Conservation (phyloP, 75 land plant species). For the Adiantum capillusveneris region DNA sequence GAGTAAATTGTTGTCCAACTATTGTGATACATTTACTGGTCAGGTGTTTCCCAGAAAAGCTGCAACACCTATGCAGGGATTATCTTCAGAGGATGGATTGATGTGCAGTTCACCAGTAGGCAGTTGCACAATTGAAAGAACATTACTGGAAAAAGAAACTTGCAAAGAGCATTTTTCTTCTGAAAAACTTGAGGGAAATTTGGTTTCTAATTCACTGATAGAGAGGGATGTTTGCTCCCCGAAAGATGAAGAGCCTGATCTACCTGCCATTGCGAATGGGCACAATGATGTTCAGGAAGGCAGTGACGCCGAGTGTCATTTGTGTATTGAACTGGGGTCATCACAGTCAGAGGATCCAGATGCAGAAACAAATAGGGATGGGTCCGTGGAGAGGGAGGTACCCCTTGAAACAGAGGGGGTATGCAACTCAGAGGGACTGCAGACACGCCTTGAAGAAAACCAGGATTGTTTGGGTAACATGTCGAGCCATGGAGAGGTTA, state of each 20-base stretch:
- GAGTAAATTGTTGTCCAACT: too few relatives aligned
- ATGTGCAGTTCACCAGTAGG: background rate
- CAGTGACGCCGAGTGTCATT: background rate
- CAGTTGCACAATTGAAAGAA: background rate
- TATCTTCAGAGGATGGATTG: background rate
- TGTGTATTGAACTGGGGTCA: background rate
- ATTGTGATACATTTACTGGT: too few relatives aligned
- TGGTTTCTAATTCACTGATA: background rate
- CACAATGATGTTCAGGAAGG: background rate
- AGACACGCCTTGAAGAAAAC: background rate
- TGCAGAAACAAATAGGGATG: background rate
- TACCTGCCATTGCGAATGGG: background rate
- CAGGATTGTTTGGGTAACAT: background rate
- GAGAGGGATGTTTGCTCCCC: background rate
- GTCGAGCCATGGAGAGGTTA: background rate
- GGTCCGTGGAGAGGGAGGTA: background rate
- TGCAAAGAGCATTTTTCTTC: background rate
- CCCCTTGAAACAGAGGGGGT: too few relatives aligned
- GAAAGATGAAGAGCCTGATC: background rate
- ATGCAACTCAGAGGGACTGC: background rate
- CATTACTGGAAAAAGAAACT: background rate
- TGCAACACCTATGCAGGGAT: too few relatives aligned
- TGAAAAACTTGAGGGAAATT: background rate
- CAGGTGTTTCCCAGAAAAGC: too few relatives aligned
- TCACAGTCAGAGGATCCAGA: conserved; percentile 1